phyloP scores from a whole-genome alignment of 495 filamentous ascomycete genomes.

The Bacidia rubella region DNA sequence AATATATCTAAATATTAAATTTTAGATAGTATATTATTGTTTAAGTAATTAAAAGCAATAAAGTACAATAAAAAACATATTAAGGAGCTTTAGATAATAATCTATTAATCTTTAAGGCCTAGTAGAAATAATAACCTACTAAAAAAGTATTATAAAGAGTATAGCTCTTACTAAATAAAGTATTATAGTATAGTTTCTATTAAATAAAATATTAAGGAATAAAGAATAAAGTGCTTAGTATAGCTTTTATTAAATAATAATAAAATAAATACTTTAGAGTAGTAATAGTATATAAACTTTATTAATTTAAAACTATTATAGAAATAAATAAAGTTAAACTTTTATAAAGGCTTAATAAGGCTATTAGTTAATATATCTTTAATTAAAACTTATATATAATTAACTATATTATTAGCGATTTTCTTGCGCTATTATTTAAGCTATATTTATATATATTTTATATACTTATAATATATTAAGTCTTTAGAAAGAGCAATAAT shows the following conservation, averaged over 20 bases:
- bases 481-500: no score
- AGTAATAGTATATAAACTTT: no score
- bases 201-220: no score
- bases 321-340: no score
- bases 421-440: not conserved
- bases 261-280: no score
- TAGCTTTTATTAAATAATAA: not conserved
- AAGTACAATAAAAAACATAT: no score
- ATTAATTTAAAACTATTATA: no score
- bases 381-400: not conserved
- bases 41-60: not conserved
- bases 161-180: not conserved
- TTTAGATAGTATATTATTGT: not conserved
- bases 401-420: not conserved
- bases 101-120: no score
- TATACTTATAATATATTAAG: no score
- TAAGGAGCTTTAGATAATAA: no score
- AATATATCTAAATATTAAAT: not conserved
- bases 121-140: not conserved
- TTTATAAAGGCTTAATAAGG: not conserved
- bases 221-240: not conserved
- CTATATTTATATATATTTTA: not conserved
- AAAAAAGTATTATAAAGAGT: not conserved
- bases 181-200: no score
- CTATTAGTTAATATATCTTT: not conserved